Conservation (phyloP, 768 basidiomycete genomes). For the Rossbeevera mucosa region DNA sequence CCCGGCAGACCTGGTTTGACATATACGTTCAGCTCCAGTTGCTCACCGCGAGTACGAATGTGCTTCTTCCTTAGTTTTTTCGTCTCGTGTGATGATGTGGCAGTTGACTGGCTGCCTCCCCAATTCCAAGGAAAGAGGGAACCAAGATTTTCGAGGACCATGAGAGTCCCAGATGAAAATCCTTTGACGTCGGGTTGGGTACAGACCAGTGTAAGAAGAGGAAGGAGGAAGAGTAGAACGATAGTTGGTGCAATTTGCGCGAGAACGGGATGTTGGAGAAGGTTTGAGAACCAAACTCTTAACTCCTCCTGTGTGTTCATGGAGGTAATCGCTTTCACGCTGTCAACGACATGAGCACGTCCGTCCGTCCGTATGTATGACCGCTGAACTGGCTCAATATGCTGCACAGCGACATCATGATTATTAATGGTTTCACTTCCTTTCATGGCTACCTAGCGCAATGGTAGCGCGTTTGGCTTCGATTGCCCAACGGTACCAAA, state of each 20-base stretch:
- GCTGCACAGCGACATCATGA: not conserved
- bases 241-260: conserved; percentile 54
- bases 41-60: conserved; percentile 51
- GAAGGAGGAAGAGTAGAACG: conserved; percentile 44
- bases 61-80: conserved; percentile 49
- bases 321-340: conserved; percentile 29
- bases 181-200: conserved; percentile 27
- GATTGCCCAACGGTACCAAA: conserved; percentile 75
- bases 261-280: conserved; percentile 38
- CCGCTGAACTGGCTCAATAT: conserved; percentile 23
- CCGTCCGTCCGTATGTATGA: too few species aligned
- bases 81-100: conserved; percentile 28
- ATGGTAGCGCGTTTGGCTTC: conserved; percentile 97
- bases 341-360: conserved; percentile 29
- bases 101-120: conserved; percentile 32
- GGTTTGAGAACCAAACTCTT: conserved; percentile 36
- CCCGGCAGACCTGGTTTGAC: conserved; percentile 26
- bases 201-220: conserved; percentile 31
- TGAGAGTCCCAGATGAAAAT: conserved; percentile 28
- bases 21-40: conserved; percentile 43
- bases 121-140: conserved; percentile 62
- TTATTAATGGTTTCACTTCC: fast-evolving
- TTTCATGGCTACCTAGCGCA: conserved; percentile 73
- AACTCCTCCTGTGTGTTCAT: conserved; percentile 44
- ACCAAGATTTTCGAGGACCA: conserved; percentile 61